Evolutionary conservation across 306 rosid species (phyloP).

Genomic region (Prosopis cineraria): DNA sequence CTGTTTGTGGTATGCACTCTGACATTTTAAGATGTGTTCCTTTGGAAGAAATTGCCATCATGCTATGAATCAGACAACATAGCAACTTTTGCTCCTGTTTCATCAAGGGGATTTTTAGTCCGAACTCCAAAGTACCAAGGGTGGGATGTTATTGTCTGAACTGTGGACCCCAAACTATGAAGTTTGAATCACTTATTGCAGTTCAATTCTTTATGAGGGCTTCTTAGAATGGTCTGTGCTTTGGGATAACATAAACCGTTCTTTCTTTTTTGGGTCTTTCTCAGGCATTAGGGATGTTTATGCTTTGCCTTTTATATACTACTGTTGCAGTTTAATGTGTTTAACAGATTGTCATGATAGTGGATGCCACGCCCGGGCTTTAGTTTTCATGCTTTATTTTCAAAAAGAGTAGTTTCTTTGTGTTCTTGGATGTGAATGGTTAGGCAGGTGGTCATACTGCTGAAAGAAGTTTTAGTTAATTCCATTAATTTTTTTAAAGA

Average conservation of each 20-base stretch:
- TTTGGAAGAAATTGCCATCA: not conserved
- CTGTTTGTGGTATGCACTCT: not conserved
- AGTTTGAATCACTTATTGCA: not conserved
- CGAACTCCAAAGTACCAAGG: not conserved
- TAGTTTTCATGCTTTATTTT: conserved; percentile 6
- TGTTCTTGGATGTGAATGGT: conserved; percentile 3
- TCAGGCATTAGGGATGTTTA: not conserved
- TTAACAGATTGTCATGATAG: not conserved
- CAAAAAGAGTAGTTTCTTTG: not conserved
- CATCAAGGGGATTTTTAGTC: not conserved
- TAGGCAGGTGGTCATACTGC: conserved; percentile 6
- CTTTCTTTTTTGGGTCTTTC: not conserved
- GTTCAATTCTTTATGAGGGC: not conserved
- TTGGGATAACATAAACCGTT: not conserved
- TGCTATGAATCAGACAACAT: not conserved
- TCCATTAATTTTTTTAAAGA: conserved; percentile 22
- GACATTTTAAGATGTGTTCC: not conserved
- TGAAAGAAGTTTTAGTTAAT: not conserved
- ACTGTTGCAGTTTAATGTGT: not conserved
- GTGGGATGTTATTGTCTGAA: not conserved
- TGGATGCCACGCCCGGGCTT: conserved; percentile 9
- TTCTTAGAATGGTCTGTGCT: not conserved
- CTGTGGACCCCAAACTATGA: conserved; percentile 2
- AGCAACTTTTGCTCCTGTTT: not conserved
- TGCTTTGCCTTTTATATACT: not conserved